Percentiles rank a stretch among this genome's conserved stretches.
Evolutionary conservation across 2,329 filamentous ascomycete genomes (phyloP).

Genomic region (Nakataea oryzae): DNA sequence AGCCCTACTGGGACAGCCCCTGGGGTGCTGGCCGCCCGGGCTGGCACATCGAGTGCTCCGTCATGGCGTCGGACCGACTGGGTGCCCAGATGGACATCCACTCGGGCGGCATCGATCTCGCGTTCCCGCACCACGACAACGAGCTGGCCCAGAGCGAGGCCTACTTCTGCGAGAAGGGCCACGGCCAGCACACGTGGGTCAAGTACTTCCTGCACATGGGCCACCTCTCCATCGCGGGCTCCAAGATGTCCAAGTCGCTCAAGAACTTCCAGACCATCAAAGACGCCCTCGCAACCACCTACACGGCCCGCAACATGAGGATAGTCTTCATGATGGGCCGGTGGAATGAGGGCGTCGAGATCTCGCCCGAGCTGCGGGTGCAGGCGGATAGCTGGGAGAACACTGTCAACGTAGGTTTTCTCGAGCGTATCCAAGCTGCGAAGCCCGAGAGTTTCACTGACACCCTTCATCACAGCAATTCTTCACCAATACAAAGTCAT

Average conservation of each 20-base stretch:
- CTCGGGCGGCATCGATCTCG: constrained; percentile 82
- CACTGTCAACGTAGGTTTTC: constrained; percentile 38
- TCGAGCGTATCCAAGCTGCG: neutral
- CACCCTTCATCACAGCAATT: constrained; percentile 17
- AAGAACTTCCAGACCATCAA: constrained; percentile 96
- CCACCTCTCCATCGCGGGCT: constrained; percentile 77
- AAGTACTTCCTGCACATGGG: constrained; percentile 97
- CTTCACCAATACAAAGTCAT: constrained; percentile 8
- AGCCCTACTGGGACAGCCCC: constrained; percentile 79
- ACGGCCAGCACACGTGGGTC: constrained; percentile 45
- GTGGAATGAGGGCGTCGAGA: constrained; percentile 88
- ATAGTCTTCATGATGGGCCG: constrained; percentile 80
- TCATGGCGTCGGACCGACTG: constrained; percentile 86
- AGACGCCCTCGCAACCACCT: constrained; percentile 60
- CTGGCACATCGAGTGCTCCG: constrained; percentile 96
- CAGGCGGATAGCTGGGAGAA: constrained; percentile 72
- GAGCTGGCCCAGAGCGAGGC: constrained; percentile 85
- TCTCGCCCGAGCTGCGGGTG: constrained; percentile 71
- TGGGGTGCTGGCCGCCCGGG: constrained; percentile 86
- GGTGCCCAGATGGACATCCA: constrained; percentile 84
- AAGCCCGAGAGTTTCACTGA: constrained; percentile 6
- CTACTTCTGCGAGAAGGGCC: constrained; percentile 38
- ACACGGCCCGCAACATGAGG: constrained; percentile 69
- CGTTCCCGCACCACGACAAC: constrained; percentile 89
- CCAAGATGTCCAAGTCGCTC: constrained; percentile 91